Base-by-base conservation (phyloP, 495 filamentous ascomycete genomes). In the Aspergillus bridgeri region DNA sequence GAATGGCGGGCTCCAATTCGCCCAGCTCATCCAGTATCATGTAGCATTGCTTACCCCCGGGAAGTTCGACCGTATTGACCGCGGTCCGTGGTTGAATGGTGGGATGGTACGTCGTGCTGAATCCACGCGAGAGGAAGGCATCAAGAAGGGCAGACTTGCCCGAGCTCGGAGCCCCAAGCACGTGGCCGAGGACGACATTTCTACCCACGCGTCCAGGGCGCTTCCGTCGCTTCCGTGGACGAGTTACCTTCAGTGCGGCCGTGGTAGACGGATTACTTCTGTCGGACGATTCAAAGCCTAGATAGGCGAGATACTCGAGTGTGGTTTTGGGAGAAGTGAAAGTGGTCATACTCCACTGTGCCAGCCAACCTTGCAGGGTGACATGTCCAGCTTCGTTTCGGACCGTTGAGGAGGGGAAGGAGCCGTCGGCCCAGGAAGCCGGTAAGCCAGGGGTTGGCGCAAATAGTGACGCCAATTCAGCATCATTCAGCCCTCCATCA, bases 291-390 rank as follows among this genome's bases (percentile, higher is more conserved):
- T 85, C 82, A 66, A 96, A 98, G 9, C 94, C 94, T 2, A 98
- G 83, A 64, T 96, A 98, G 6, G 94, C 95, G 9, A 98, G 82
- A 66, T 98, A 98, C 59, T 93, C 90, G 2, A 98, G 76, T 0
- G 94, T 98, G 0, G 91, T 98, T 67, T 91, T 93, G 17, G 95
- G 93, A 27, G 94, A 91, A 50, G 92, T 83, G 64, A 98, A 98
- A 2, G 94, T 98, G 0, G 95, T 98, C 94, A 98, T 98, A 71
- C 91, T 96, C 94, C 94, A 98, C 61, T 98, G 94, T 5, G 94
- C 95, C 18, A 98, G 82, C 94, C 94, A 98, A 5, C 94, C 94
- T 71, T 98, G 94, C 2, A 98, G 81, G 3, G 94, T 98, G 60
- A 98, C 92, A 71, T 97, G 83, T 2, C 93, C 92, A 9, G 91